Evolutionary conservation across 2,329 filamentous ascomycete genomes (phyloP).

Genomic region (Talaromyces sp.): DNA sequence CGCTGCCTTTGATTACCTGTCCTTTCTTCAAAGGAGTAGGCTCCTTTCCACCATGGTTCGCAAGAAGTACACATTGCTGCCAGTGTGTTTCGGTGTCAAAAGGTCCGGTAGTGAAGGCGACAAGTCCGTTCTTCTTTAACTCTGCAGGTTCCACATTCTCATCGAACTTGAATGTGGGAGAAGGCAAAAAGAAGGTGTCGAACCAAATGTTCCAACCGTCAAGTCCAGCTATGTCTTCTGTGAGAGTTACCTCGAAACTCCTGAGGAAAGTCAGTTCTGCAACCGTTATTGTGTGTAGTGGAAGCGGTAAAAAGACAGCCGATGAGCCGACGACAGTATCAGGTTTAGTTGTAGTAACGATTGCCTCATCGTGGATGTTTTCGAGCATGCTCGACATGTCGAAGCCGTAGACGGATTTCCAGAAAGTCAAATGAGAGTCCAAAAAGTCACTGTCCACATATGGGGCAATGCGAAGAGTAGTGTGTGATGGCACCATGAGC

Average conservation of each 20-base stretch:
- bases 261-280: conserved; percentile 75
- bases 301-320: conserved; percentile 69
- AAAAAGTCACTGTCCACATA: conserved; percentile 75
- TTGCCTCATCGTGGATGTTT: conserved; percentile 76
- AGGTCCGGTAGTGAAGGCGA: conserved; percentile 89
- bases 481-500: conserved; percentile 82
- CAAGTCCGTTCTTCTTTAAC: conserved; percentile 62
- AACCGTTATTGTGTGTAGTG: conserved; percentile 69
- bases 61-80: conserved; percentile 77
- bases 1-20: conserved; percentile 62
- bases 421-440: conserved; percentile 75
- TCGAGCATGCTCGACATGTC: conserved; percentile 89
- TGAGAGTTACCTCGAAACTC: conserved; percentile 63
- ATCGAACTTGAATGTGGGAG: conserved; percentile 50
- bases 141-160: conserved; percentile 58
- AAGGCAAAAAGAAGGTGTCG: conserved; percentile 82
- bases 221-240: conserved; percentile 63
- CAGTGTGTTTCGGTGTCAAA: conserved; percentile 78
- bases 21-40: conserved; percentile 52
- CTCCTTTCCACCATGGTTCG: conserved; percentile 57
- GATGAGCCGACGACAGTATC: conserved; percentile 55
- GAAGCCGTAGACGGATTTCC: conserved; percentile 92
- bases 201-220: conserved; percentile 93
- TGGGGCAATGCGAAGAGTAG: conserved; percentile 78
- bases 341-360: conserved; percentile 67